Evolutionary conservation across 2,329 filamentous ascomycete genomes (phyloP), one percentile per base, ranked within the genome.

Genomic region (Teratosphaeria gauchensis): DNA sequence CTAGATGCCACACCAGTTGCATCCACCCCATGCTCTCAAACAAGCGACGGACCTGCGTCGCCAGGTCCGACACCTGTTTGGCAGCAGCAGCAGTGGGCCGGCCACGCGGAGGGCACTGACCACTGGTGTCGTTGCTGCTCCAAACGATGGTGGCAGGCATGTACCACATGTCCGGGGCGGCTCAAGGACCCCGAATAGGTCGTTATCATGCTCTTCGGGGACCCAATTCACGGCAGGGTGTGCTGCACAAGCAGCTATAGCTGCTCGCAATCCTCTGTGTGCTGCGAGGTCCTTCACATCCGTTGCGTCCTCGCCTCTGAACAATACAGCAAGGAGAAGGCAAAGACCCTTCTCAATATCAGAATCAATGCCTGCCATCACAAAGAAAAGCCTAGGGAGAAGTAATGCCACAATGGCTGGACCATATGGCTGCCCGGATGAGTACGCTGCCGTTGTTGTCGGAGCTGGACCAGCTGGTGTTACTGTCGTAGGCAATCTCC

Each of bases 381-480:
- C 42, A n/a, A 24, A 48, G 19, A 48, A 48, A n/a, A 7, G 16
- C 42, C 42, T 7, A n/a, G 42, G n/a, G n/a, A 48, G 19, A 21
- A 48, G 42, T 48, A 48, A 48, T 21, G 42, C 42, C 5, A 48
- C 42, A 19, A 21, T 48, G 42, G 6, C 55, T 21, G 21, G 53
- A 33, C 58, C 58, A 11, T 55, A 56, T 33, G 57, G 42, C 16
- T 55, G 51, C 24, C 35, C n/a, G n/a, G 14, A 42, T 9, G 55
- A 63, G 21, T 83, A 77, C 65, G 77, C 76, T 55, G 82, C 82
- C 2, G 77, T 84, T 1, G 82, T 85, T 1, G 79, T 84, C 21
- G 83, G 83, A 55, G 81, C 78, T 57, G 83, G 83, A 16, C 79
- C 82, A 3, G 81, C 80, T 51, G 84, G 84, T 58, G 77, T 86